Evolutionary conservation across 257 asterid genomes (phyloP).

Genomic region (Solanum microdontum): DNA sequence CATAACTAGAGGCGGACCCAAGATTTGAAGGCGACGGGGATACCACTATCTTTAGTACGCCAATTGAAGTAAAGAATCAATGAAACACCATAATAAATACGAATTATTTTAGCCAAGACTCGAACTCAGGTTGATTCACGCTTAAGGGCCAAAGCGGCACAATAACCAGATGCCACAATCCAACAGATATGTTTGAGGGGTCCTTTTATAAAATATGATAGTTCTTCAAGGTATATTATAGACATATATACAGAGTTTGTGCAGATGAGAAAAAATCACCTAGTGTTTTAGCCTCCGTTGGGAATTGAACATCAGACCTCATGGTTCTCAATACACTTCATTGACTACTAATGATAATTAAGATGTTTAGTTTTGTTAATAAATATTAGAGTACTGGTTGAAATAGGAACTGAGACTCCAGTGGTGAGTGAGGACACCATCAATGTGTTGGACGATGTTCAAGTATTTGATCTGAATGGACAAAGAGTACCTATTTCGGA

Average conservation of each 20-base stretch:
- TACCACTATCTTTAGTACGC: not conserved
- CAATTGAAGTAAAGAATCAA: not conserved
- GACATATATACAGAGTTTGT: not conserved
- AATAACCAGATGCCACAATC: not conserved
- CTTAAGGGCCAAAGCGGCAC: not conserved
- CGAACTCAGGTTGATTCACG: not conserved
- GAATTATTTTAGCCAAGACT: not conserved
- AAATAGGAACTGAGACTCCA: constrained; percentile 37
- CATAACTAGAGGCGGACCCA: not conserved
- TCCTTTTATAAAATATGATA: not conserved
- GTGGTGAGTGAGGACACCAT: constrained; percentile 25
- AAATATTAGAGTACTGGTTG: not conserved
- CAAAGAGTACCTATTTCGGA: constrained; percentile 53
- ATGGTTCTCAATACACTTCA: not conserved
- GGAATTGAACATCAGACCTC: not conserved
- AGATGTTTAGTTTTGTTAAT: not conserved
- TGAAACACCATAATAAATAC: not conserved
- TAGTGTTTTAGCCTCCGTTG: not conserved
- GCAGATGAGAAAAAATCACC: not conserved
- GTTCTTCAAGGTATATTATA: not conserved
- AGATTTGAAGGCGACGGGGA: not conserved
- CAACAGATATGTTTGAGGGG: not conserved
- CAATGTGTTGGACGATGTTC: constrained; percentile 42
- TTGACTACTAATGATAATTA: not conserved
- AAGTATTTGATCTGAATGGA: constrained; percentile 63